Evolutionary conservation across 257 asterid species (phyloP), one percentile per base, ranked within the genome.

Genomic region (Rehmannia glutinosa): DNA sequence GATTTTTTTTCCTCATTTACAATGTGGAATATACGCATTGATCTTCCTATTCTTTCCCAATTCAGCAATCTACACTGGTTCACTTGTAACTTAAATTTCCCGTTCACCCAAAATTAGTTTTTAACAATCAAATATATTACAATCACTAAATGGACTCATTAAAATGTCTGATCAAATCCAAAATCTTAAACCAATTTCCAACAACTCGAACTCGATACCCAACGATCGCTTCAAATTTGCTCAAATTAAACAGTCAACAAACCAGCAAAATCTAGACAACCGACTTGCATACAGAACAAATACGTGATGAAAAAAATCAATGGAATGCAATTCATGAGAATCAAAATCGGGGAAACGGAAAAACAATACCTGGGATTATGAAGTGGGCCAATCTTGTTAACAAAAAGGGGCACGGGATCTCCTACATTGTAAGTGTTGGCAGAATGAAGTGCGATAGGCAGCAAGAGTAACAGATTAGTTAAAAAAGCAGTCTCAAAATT

Each of bases 341-440:
- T 27, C 21, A 28, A 46, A 55, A 66, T 42, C n/a, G 15, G 24
- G 9, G 6, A 10, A 28, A n/a, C 1, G 23, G 52, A 53, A 32
- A 27, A 32, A 7, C 21, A 13, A 19, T 76, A 90, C 98, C 98
- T 93, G 62, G 98, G 98, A 78, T 88, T 90, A 60, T 79, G 81
- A 56, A 90, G 81, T 65, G 98, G 92, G 24, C 97, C 98, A 38
- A 87, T 77, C 72, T 88, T 90, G 86, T 82, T 82, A 51, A 80
- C 98, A 52, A 74, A 86, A 55, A 93, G 78, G 75, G 92, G 93
- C 32, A 90, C 94, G 17, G 64, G 77, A 77, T 86, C 93, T 69
- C 95, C 92, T 20, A 73, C 86, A 80, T 82, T 87, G 89, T 92
- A 87, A 56, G 78, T 19, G 52, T 20, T 68, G 74, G 84, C 69